Conservation (phyloP, 1,139 yeast genomes). For the Suhomyces coccinellae region DNA sequence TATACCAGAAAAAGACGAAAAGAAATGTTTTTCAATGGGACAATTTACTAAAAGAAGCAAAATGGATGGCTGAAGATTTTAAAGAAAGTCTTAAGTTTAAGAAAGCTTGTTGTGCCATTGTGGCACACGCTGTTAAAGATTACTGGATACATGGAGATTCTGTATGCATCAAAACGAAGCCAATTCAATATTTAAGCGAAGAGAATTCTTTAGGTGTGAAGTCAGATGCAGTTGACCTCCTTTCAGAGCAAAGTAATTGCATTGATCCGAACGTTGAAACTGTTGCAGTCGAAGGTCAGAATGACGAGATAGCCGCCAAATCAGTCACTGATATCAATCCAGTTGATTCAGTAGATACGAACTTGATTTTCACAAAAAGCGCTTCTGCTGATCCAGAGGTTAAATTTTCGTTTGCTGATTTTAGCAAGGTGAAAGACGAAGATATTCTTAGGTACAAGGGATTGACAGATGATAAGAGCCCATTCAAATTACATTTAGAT, state of each 20-base stretch:
- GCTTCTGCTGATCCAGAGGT: slow-evolving; percentile 7
- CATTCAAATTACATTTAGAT: slow-evolving; percentile 59
- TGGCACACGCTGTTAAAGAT: slow-evolving; percentile 73
- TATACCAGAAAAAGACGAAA: slow-evolving; percentile 34
- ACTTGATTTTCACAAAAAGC: slow-evolving; percentile 5
- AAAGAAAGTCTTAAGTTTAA: slow-evolving; percentile 69
- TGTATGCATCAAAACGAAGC: slow-evolving; percentile 56
- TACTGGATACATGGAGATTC: slow-evolving; percentile 76
- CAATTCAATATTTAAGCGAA: slow-evolving; percentile 20
- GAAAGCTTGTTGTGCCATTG: slow-evolving; percentile 63
- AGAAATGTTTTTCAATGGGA: slow-evolving; percentile 64
- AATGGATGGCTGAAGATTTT: slow-evolving; percentile 84
- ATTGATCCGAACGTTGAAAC: neutral
- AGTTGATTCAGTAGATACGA: slow-evolving; percentile 9
- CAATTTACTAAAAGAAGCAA: slow-evolving; percentile 69
- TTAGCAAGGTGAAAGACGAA: slow-evolving; percentile 1
- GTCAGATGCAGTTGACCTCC: too few relatives aligned
- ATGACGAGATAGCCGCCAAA: neutral
- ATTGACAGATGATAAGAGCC: slow-evolving; percentile 22
- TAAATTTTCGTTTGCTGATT: slow-evolving; percentile 5
- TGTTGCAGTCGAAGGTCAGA: neutral
- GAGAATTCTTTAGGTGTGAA: too few relatives aligned
- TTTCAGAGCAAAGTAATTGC: too few relatives aligned
- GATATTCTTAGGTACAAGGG: slow-evolving; percentile 3
- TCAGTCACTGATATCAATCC: neutral